Percentiles rank a stretch among this genome's conserved stretches.
Evolutionary conservation across 345 rosid species (phyloP).

Genomic region (Citrus australasica): DNA sequence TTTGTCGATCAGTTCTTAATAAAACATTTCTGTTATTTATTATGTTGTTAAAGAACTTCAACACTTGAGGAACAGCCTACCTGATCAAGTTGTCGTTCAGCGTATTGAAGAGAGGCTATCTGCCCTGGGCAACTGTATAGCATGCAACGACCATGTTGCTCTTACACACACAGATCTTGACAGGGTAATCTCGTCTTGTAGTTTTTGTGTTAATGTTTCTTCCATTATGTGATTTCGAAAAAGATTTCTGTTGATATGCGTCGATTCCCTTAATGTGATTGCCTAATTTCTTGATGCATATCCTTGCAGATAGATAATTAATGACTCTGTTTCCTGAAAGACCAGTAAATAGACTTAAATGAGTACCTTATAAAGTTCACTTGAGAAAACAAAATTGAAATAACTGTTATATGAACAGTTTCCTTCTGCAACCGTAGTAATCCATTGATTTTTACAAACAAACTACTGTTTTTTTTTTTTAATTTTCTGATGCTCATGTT

Average conservation of each 20-base stretch:
- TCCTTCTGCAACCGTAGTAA: background rate
- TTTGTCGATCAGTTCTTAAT: no score
- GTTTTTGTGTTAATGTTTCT: background rate
- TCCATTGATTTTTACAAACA: background rate
- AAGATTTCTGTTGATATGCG: background rate
- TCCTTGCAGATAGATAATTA: background rate
- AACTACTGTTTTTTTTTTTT: background rate
- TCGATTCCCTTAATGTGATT: background rate
- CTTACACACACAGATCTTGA: conserved; percentile 93
- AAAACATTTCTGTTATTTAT: background rate
- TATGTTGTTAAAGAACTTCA: conserved; percentile 62
- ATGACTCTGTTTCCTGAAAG: background rate
- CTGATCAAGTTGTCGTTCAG: conserved; percentile 88
- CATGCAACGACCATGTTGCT: conserved; percentile 97
- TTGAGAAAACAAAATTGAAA: background rate
- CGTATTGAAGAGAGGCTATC: conserved; percentile 89
- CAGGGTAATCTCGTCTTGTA: conserved; percentile 32
- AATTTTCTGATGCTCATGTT: background rate
- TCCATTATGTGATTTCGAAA: background rate
- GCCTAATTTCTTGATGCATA: background rate
- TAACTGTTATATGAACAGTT: background rate
- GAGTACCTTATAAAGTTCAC: background rate
- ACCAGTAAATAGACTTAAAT: background rate
- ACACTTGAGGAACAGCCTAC: conserved; percentile 90
- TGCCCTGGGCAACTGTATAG: conserved; percentile 92